Base-by-base conservation (phyloP, 106 monocot genomes). In the Allium fistulosum region DNA sequence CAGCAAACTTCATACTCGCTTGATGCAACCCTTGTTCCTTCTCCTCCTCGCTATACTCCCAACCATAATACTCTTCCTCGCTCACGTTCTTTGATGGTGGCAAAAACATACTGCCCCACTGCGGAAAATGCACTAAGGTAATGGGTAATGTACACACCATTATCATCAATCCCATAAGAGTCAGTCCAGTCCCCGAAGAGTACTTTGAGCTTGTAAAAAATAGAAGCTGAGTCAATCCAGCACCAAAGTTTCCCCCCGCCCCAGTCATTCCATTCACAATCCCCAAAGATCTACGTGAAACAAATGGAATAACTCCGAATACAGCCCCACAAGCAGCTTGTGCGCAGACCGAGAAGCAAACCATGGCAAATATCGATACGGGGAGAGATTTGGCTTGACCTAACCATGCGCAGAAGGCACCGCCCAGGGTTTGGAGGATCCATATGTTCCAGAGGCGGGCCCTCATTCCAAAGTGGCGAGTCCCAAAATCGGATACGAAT, bases 71-170 rank as follows among this genome's bases (percentile, higher is more conserved):
- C 11, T 8, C 16, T 51, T 66, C 66, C n/a, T 67, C 53, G 2
- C 52, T 67, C 5, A 15, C 67, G 9, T 53, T 26, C 52, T 53
- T 53, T 26, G 67, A 68, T 11, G 67, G 27, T 15, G 67, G 67
- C 67, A 68, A 13, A 7, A 68, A 28, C 67, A 68, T 68, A 8
- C 67, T 68, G 12, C 67, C 67, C 67, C 67, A 68, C 67, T 68
- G 67, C 52, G 67, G 67, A 14, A 68, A 68, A 37, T 68, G 67
- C 53, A 68, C 67, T 0, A 68, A 37, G 14, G 67, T 14, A 11
- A 68, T 27, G 0, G 67, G 67, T 53, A 68, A 14, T 4, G 67
- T 68, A 13, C 67, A 68, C 2, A 53, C 67, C 53, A 55, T 28
- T 3, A 68, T 68, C 67, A 68, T 68, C 13, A 68, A 12, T 6